These are phyloP conservation scores for Neurospora sp. DNA, from an alignment of 495 filamentous ascomycete genomes.

Conservation along the genomic window DNA sequence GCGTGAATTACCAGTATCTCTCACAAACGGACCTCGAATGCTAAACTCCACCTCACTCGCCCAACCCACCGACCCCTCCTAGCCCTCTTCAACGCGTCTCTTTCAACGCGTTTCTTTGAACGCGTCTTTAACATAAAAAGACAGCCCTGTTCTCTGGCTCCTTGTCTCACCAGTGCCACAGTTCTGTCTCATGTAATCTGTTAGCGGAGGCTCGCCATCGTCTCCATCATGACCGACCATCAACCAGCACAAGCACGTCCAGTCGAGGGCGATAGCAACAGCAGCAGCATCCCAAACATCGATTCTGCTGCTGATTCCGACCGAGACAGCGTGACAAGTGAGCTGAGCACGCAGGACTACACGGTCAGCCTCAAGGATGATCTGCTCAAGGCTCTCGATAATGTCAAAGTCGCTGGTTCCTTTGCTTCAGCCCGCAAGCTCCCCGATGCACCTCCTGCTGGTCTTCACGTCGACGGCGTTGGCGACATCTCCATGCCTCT, in stretches of 20 bases:
- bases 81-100: not conserved
- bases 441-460: not conserved
- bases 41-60: too few relatives aligned
- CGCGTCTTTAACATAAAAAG: not conserved
- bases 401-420: not conserved
- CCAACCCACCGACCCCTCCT: not conserved
- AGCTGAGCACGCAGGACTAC: not conserved
- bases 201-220: not conserved
- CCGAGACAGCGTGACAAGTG: not conserved
- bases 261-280: too few relatives aligned
- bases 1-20: too few relatives aligned
- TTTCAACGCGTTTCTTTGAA: not conserved
- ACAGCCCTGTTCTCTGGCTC: not conserved
- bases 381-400: not conserved
- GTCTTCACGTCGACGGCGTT: not conserved
- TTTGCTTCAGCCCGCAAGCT: not conserved
- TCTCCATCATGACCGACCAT: not conserved
- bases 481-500: not conserved
- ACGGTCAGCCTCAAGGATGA: not conserved
- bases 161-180: too few relatives aligned
- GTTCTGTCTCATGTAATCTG: not conserved
- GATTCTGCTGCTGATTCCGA: too few relatives aligned
- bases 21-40: not conserved
- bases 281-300: too few relatives aligned
- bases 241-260: not conserved